phyloP scores from a whole-genome alignment of 768 basidiomycete genomes.

The Termitomyces sp. region DNA sequence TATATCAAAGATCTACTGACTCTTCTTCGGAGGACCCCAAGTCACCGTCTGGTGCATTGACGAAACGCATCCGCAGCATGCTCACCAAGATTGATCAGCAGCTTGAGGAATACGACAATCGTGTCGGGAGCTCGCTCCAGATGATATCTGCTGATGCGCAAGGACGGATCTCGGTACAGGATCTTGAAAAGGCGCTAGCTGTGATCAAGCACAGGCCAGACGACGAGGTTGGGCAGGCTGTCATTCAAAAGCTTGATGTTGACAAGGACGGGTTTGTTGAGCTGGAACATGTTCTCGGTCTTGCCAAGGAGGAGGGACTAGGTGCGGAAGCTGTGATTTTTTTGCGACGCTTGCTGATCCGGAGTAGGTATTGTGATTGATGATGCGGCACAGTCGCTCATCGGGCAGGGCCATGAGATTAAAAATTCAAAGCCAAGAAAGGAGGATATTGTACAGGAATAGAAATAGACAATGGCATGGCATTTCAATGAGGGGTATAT shows the following conservation, averaged over 20 bases:
- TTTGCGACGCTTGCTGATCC: neutral
- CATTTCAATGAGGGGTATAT: slow-evolving; percentile 12
- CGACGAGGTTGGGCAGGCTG: slow-evolving; percentile 79
- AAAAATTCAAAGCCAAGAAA: slow-evolving; percentile 81
- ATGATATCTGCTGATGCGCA: slow-evolving; percentile 82
- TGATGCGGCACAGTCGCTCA: slow-evolving; percentile 76
- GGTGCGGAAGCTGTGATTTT: slow-evolving; percentile 38
- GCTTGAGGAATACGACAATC: slow-evolving; percentile 85
- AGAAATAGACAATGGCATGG: slow-evolving; percentile 12
- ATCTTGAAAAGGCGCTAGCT: slow-evolving; percentile 84
- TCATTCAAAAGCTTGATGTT: slow-evolving; percentile 91
- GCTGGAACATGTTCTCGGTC: slow-evolving; percentile 86
- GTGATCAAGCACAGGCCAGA: slow-evolving; percentile 94
- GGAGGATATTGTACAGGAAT: slow-evolving; percentile 91
- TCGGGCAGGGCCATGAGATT: slow-evolving; percentile 80
- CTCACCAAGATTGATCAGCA: slow-evolving; percentile 93
- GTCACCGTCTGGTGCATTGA: slow-evolving; percentile 80
- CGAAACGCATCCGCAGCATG: slow-evolving; percentile 94
- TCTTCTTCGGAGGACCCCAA: slow-evolving; percentile 53
- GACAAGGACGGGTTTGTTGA: slow-evolving; percentile 96
- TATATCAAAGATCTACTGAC: neutral
- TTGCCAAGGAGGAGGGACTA: slow-evolving; percentile 84
- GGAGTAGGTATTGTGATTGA: slow-evolving; percentile 71
- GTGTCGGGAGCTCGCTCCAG: slow-evolving; percentile 79
- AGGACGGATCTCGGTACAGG: slow-evolving; percentile 84